Percentiles rank a stretch among this genome's conserved stretches.
Conservation (phyloP, 176 grass and related monocot species). For the Canna indica region DNA sequence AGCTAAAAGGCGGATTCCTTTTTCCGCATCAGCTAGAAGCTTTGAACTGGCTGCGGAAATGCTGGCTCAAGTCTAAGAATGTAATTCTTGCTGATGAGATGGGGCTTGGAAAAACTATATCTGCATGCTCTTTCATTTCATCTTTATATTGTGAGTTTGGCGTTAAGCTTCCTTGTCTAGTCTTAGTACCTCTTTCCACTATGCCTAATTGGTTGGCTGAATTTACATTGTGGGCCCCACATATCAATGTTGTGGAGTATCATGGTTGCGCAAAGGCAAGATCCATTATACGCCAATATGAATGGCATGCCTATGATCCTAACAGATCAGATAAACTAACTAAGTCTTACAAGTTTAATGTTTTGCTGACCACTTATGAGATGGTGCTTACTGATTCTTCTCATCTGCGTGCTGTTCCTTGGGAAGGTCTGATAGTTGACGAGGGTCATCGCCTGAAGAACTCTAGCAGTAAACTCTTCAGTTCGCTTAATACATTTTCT, state of each 20-base stretch:
- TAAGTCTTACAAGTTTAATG: constrained; percentile 80
- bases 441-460: constrained; percentile 97
- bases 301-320: constrained; percentile 70
- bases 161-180: constrained; percentile 65
- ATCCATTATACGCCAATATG: constrained; percentile 84
- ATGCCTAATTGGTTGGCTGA: constrained; percentile 99
- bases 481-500: constrained; percentile 71
- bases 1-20: constrained; percentile 75
- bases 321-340: constrained; percentile 44
- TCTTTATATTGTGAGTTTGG: constrained; percentile 88
- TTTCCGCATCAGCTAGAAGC: constrained; percentile 98
- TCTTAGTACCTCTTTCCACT: constrained; percentile 92
- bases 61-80: constrained; percentile 91
- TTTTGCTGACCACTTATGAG: constrained; percentile 90
- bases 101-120: constrained; percentile 97
- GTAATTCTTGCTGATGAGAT: constrained; percentile 99
- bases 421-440: constrained; percentile 98
- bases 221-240: constrained; percentile 87
- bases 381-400: constrained; percentile 91
- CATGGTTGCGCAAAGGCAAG: constrained; percentile 89
- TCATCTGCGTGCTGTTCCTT: constrained; percentile 80
- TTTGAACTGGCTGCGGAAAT: constrained; percentile 97
- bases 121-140: constrained; percentile 90
- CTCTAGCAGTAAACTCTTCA: constrained; percentile 93
- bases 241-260: constrained; percentile 97